A percentile compares a stretch with the other conserved stretches of the same genome.
phyloP scores from a whole-genome alignment of 805 yeast genomes.

The Candida chilensis region DNA sequence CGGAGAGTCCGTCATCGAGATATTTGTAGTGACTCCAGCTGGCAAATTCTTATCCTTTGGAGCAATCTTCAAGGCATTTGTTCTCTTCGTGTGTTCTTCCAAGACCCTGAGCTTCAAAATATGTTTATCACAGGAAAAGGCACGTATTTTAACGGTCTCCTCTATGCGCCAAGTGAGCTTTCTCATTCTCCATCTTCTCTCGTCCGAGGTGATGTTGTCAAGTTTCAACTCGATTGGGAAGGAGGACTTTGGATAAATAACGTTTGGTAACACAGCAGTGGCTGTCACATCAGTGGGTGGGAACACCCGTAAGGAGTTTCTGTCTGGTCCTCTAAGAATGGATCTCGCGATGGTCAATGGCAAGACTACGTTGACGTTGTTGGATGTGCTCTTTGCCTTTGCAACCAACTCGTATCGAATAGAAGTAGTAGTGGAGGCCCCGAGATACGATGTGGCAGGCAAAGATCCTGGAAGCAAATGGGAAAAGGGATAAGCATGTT shows the following conservation, averaged over 20 bases:
- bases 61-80: not conserved
- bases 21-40: no score
- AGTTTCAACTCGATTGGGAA: constrained; percentile 78
- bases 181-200: constrained; percentile 85
- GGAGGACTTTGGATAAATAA: constrained; percentile 77
- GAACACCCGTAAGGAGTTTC: constrained; percentile 81
- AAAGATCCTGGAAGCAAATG: constrained; percentile 80
- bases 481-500: constrained; percentile 87
- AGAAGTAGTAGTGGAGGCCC: constrained; percentile 37
- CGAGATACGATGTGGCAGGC: constrained; percentile 72
- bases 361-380: constrained; percentile 28
- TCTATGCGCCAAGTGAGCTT: constrained; percentile 85
- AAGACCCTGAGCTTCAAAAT: constrained; percentile 33
- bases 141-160: constrained; percentile 61
- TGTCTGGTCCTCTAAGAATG: constrained; percentile 71
- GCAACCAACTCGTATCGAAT: constrained; percentile 78
- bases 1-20: no score
- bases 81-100: constrained; percentile 20
- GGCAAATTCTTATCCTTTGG: no score
- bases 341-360: constrained; percentile 75
- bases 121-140: constrained; percentile 52
- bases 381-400: constrained; percentile 19
- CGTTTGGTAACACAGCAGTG: constrained; percentile 80
- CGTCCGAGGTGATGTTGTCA: constrained; percentile 56
- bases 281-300: constrained; percentile 94